Base-by-base conservation (phyloP, 257 asterid species). In the Fraxinus quadrangulata region DNA sequence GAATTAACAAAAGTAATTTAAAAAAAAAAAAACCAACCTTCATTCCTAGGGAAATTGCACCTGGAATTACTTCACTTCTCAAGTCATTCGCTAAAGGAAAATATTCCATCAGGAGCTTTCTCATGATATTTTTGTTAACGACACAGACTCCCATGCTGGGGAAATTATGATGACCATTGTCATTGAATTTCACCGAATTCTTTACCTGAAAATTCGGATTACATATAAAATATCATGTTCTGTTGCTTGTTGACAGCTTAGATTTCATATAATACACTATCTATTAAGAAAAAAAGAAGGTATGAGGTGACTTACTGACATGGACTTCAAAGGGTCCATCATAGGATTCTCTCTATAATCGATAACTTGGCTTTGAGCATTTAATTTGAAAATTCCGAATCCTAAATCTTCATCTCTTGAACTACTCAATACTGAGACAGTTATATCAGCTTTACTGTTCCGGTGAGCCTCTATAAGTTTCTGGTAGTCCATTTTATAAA, bases 111-210 rank as follows among this genome's bases (percentile, higher is more conserved):
- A 94, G 85, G 70, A 94, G 96, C 87, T 84, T 87, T 83, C 85
- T 84, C 94, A 94, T 90, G 8, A 82, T 84, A 80, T 89, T 87
- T 81, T 87, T 88, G 76, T 88, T 91, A 7, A 92, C 85, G 37
- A 86, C 97, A 86, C 84, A 94, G 70, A 94, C 90, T 56, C 94
- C 97, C 98, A 94, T 94, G 80, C 97, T 83, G 21, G 86, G 82
- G 72, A 82, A 89, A 34, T 42, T 67, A 24, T 51, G 17, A 0
- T 37, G 56, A 39, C 10, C 79, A 40, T 66, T 78, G 1, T 73
- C 74, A 63, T 37, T 81, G n/a, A 6, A 70, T 31, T 72, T 69
- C 24, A 12, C 63, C 8, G 73, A 28, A 34, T 68, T 11, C 33
- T 83, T 81, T 30, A 71, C 88, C 96, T 88, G 90, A 79, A 84